Percentiles rank a stretch among this genome's conserved stretches.
Conservation (phyloP, 345 rosid species). For the Populus euphratica region DNA sequence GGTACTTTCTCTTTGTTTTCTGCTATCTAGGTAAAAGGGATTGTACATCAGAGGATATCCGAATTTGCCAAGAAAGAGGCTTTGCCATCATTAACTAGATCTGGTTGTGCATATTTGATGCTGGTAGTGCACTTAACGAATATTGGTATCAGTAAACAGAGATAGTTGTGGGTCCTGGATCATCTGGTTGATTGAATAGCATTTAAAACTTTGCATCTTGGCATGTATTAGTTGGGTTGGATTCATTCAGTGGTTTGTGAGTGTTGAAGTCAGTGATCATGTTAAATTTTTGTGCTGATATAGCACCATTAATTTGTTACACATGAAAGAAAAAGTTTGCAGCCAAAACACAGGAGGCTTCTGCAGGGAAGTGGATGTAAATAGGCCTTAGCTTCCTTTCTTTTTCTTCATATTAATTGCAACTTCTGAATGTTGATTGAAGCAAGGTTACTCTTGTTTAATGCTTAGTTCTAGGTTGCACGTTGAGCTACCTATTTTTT, state of each 20-base stretch:
- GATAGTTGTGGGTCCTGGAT: background rate
- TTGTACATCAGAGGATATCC: constrained; percentile 80
- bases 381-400: background rate
- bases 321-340: background rate
- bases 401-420: background rate
- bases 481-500: too few relatives aligned
- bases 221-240: background rate
- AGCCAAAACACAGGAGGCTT: background rate
- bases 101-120: constrained; percentile 94
- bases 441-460: background rate
- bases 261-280: background rate
- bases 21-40: constrained; percentile 65
- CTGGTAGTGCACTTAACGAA: constrained; percentile 48
- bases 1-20: constrained; percentile 5
- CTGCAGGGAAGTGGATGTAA: background rate
- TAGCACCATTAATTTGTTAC: background rate
- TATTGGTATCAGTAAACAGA: background rate
- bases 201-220: constrained; percentile 5
- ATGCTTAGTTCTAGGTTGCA: too few relatives aligned
- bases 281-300: background rate
- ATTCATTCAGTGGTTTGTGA: constrained; percentile 6
- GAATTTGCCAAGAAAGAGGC: constrained; percentile 89
- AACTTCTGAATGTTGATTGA: background rate
- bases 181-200: constrained; percentile 7
- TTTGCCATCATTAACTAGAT: constrained; percentile 88